These are phyloP conservation scores for Geosiphon pyriformis DNA, from an alignment of 192 early-diverging fungal species.

Conservation along the genomic window DNA sequence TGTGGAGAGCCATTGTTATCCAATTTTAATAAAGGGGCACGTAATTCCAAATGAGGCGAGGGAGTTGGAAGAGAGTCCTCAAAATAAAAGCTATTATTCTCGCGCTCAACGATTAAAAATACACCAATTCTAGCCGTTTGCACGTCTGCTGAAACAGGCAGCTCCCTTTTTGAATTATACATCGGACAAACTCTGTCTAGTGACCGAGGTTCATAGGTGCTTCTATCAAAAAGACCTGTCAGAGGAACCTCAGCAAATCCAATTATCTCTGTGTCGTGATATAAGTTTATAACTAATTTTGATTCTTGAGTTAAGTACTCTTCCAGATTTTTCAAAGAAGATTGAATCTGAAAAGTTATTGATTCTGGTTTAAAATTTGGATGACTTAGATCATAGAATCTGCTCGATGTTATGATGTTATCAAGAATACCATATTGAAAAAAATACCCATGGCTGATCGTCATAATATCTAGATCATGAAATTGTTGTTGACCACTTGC, in stretches of 20 bases:
- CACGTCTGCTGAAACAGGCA: constrained; percentile 21
- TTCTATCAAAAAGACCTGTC: constrained; percentile 25
- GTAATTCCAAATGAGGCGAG: not conserved
- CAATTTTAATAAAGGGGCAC: not conserved
- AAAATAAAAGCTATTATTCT: not conserved
- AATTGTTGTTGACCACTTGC: constrained; percentile 2
- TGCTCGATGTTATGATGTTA: constrained; percentile 3
- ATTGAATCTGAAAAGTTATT: constrained; percentile 16
- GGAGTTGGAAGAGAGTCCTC: not conserved
- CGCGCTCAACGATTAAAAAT: constrained; percentile 2
- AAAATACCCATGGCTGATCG: constrained; percentile 11
- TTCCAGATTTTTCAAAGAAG: constrained; percentile 11
- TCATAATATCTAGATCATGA: constrained; percentile 10
- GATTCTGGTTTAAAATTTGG: constrained; percentile 23
- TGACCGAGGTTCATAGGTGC: constrained; percentile 22
- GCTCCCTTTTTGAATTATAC: constrained; percentile 22
- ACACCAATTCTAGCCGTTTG: constrained; percentile 23
- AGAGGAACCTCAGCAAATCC: constrained; percentile 40
- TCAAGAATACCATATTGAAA: constrained; percentile 23
- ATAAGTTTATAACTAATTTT: constrained; percentile 35
- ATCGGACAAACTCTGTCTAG: constrained; percentile 24
- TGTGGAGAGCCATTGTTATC: not conserved
- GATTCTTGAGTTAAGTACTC: constrained; percentile 15
- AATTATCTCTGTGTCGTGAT: constrained; percentile 35
- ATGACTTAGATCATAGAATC: constrained; percentile 25